Conservation (phyloP, 2,329 filamentous ascomycete species). For the Aspergillus pseudoviridinutans region DNA sequence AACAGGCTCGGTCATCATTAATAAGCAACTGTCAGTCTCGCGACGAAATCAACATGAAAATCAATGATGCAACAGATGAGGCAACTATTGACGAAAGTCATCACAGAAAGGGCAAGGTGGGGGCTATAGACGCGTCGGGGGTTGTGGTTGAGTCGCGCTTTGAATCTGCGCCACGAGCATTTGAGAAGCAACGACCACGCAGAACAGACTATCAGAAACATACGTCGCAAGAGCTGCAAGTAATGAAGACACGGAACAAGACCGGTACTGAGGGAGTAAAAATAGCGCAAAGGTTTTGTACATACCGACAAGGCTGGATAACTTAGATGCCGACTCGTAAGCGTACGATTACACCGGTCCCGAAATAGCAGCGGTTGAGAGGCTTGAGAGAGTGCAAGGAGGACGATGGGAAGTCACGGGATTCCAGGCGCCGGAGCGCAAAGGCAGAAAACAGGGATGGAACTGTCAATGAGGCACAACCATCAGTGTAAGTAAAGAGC, state of each 20-base stretch:
- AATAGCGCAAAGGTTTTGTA: conserved; percentile 14
- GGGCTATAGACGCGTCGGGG: conserved; percentile 25
- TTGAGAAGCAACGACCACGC: conserved; percentile 15
- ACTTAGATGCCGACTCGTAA: conserved; percentile 37
- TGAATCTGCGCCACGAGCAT: conserved; percentile 21
- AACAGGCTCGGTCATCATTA: conserved; percentile 14
- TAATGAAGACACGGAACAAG: conserved; percentile 1
- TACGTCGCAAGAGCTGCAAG: conserved; percentile 8
- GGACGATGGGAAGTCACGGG: conserved; percentile 24
- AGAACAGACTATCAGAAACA: conserved; percentile 17
- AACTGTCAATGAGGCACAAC: background rate
- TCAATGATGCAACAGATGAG: background rate
- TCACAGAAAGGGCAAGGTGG: background rate
- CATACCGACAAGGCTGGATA: conserved; percentile 42
- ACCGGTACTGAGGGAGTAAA: conserved; percentile 4
- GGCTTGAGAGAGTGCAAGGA: conserved; percentile 19
- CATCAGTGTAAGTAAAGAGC: background rate
- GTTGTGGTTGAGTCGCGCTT: conserved; percentile 17
- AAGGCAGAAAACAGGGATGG: conserved; percentile 11
- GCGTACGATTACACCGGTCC: conserved; percentile 35
- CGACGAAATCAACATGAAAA: conserved; percentile 19
- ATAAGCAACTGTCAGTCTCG: conserved; percentile 4
- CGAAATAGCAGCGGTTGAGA: conserved; percentile 35
- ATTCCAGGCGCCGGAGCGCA: conserved; percentile 12
- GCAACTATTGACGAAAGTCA: background rate